A percentile compares a stretch with the other conserved stretches of the same genome.
These are phyloP conservation scores for Papiliotrema laurentii DNA, from an alignment of 1,284 basidiomycete species.

Conservation along the genomic window DNA sequence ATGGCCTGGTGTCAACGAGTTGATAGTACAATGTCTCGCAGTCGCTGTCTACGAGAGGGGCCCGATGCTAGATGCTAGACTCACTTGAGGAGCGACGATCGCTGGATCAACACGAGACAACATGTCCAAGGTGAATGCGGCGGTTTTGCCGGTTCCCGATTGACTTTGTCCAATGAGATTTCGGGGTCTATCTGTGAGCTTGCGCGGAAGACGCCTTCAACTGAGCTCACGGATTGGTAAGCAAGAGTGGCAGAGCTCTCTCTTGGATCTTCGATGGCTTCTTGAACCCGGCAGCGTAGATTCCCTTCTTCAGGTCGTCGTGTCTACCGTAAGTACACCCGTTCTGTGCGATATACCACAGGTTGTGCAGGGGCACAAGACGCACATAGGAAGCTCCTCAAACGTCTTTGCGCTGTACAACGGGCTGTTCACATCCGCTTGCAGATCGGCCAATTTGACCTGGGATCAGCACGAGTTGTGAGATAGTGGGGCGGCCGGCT, in stretches of 20 bases:
- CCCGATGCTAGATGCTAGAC: too few relatives aligned
- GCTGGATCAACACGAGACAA: slow-evolving; percentile 86
- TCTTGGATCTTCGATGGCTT: slow-evolving; percentile 99
- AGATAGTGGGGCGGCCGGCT: neutral
- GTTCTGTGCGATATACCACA: neutral
- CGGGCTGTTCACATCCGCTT: slow-evolving; percentile 92
- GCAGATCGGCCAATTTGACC: slow-evolving; percentile 97
- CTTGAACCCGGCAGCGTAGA: slow-evolving; percentile 93
- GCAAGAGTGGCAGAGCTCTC: slow-evolving; percentile 85
- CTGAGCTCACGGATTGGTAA: slow-evolving; percentile 76
- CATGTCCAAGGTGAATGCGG: slow-evolving; percentile 97
- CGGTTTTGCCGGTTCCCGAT: slow-evolving; percentile 98
- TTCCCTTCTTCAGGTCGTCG: slow-evolving; percentile 87
- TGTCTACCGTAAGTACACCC: slow-evolving; percentile 55
- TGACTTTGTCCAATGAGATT: slow-evolving; percentile 99
- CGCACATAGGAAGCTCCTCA: slow-evolving; percentile 87
- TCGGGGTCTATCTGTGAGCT: slow-evolving; percentile 60
- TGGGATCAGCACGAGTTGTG: slow-evolving; percentile 47
- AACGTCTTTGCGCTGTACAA: slow-evolving; percentile 92
- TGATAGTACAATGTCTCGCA: neutral
- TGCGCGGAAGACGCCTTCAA: neutral
- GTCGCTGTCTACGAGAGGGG: neutral
- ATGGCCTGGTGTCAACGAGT: slow-evolving; percentile 65
- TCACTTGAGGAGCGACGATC: slow-evolving; percentile 75
- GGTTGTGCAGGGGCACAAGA: too few relatives aligned